phyloP scores from a whole-genome alignment of 2,329 filamentous ascomycete species.

The Aspergillus sp. region DNA sequence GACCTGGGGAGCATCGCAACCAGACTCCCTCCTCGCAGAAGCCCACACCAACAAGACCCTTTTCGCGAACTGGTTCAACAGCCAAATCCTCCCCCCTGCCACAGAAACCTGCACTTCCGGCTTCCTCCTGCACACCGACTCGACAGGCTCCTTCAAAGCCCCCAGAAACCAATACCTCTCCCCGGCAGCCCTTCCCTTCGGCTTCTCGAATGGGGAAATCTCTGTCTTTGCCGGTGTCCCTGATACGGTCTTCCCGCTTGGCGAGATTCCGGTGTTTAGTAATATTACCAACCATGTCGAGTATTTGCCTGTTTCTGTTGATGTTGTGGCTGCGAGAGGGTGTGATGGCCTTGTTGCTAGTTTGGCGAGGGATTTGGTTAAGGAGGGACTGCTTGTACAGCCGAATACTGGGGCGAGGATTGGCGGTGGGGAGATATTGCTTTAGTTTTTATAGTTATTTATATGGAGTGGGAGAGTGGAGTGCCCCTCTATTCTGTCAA shows the following conservation, averaged over 20 bases:
- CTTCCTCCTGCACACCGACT: conserved; percentile 51
- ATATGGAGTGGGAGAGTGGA: no score
- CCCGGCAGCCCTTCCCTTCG: conserved; percentile 40
- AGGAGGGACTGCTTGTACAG: conserved; percentile 42
- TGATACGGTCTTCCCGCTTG: conserved; percentile 23
- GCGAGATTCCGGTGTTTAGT: background rate
- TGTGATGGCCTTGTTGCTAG: conserved; percentile 61
- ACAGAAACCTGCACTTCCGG: conserved; percentile 4
- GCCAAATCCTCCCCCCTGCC: conserved; percentile 8
- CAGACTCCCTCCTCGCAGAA: conserved; percentile 39
- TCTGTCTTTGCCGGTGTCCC: conserved; percentile 36
- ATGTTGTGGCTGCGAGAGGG: conserved; percentile 58
- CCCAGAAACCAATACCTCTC: conserved; percentile 42
- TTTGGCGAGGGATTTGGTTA: conserved; percentile 53
- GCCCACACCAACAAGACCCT: conserved; percentile 52
- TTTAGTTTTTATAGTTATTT: no score
- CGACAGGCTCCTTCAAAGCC: conserved; percentile 41
- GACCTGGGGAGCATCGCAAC: conserved; percentile 46
- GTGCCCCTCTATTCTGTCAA: no score
- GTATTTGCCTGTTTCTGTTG: conserved; percentile 57
- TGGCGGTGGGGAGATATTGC: no score
- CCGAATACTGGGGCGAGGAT: background rate
- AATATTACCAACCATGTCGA: conserved; percentile 46
- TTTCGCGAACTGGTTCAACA: conserved; percentile 46
- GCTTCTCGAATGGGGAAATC: conserved; percentile 43